phyloP scores from a whole-genome alignment of 73 alveolate genomes.

The Paramecium bursaria region DNA sequence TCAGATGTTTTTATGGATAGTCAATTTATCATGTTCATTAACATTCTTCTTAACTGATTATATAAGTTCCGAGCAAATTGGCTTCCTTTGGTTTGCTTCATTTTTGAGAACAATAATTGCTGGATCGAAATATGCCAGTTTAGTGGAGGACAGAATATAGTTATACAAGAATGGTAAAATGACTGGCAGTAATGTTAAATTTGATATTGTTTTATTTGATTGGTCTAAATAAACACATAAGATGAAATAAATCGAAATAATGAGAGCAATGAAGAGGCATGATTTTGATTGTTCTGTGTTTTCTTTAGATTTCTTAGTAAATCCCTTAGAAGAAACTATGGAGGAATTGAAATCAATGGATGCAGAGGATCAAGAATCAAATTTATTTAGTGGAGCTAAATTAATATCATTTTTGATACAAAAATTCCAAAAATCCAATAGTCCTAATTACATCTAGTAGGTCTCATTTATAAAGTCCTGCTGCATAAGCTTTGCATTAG shows the following conservation, averaged over 20 bases:
- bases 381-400: not conserved
- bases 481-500: not conserved
- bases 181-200: slow-evolving; percentile 2
- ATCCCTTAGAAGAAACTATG: slow-evolving; percentile 15
- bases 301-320: not conserved
- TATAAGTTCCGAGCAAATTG: no score
- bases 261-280: slow-evolving; percentile 13
- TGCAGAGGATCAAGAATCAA: not conserved
- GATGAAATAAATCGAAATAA: not conserved
- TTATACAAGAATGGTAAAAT: not conserved
- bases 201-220: slow-evolving; percentile 47
- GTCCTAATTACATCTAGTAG: not conserved
- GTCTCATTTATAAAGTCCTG: not conserved
- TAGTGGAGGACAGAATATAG: not conserved
- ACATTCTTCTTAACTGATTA: no score
- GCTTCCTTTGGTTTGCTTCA: slow-evolving; percentile 44
- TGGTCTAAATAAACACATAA: slow-evolving; percentile 17
- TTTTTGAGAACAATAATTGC: not conserved
- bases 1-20: not conserved
- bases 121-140: slow-evolving; percentile 20
- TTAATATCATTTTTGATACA: not conserved
- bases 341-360: not conserved
- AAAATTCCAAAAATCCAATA: not conserved
- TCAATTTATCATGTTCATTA: no score
- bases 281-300: slow-evolving; percentile 24